These are phyloP conservation scores for Suillus placidus DNA, from an alignment of 768 basidiomycete genomes.

Conservation along the genomic window DNA sequence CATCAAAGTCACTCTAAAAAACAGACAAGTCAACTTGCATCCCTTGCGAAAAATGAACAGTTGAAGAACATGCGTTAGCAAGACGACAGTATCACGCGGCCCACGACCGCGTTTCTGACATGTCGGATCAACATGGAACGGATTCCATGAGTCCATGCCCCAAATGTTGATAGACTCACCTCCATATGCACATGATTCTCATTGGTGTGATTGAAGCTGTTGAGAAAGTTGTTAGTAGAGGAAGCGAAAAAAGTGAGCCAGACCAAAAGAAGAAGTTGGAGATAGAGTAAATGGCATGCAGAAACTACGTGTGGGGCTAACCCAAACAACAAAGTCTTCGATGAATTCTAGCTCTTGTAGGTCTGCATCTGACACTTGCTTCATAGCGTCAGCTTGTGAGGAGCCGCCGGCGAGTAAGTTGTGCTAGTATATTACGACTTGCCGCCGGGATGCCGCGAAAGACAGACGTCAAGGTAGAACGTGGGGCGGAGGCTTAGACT, in stretches of 20 bases:
- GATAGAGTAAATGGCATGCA: not conserved
- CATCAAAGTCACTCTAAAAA: slow-evolving; percentile 68
- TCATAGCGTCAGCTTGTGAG: not conserved
- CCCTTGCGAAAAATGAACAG: slow-evolving; percentile 5
- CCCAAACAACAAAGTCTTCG: not conserved
- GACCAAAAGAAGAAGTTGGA: slow-evolving; percentile 9
- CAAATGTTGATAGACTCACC: slow-evolving; percentile 42
- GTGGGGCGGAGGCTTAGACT: too few species aligned
- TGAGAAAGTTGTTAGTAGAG: slow-evolving; percentile 17
- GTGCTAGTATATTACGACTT: not conserved
- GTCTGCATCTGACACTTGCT: not conserved
- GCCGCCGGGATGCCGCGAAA: slow-evolving; percentile 4
- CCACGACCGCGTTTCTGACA: not conserved
- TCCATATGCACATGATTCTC: slow-evolving; percentile 75
- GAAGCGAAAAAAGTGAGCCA: slow-evolving; percentile 12
- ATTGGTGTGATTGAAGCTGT: slow-evolving; percentile 73
- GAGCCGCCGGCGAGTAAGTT: not conserved
- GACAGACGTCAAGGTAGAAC: not conserved
- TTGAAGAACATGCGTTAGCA: slow-evolving; percentile 12
- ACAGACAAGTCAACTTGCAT: slow-evolving; percentile 14
- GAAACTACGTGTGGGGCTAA: not conserved
- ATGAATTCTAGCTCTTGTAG: not conserved
- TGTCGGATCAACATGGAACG: not conserved
- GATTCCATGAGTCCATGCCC: slow-evolving; percentile 17
- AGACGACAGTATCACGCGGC: not conserved